Percentiles rank a stretch among this genome's conserved stretches.
These are phyloP conservation scores for Sherardia arvensis DNA, from an alignment of 257 asterid species.

Conservation along the genomic window DNA sequence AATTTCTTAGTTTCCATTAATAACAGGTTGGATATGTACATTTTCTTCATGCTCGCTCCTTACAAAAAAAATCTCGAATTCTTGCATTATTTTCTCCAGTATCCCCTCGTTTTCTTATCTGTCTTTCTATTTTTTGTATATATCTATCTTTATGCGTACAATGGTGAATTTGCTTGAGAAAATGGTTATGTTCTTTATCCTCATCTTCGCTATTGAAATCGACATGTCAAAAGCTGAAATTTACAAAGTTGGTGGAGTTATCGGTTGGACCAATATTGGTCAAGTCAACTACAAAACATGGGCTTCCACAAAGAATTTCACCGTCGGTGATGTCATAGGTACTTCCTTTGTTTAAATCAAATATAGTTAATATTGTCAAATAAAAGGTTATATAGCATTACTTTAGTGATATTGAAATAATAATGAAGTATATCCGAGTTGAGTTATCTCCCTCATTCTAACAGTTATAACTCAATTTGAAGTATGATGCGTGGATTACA, in stretches of 20 bases:
- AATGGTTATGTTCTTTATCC: neutral
- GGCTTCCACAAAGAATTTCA: conserved; percentile 37
- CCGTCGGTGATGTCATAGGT: conserved; percentile 40
- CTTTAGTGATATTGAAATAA: neutral
- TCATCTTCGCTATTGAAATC: conserved; percentile 1
- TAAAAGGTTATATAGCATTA: no score
- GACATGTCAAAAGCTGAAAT: conserved; percentile 7
- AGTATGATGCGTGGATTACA: no score
- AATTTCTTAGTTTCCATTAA: no score
- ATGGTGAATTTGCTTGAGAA: neutral
- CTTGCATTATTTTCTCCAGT: no score
- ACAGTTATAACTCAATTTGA: no score
- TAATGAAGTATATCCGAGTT: no score
- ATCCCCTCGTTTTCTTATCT: neutral
- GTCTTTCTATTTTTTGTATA: neutral
- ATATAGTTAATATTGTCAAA: neutral
- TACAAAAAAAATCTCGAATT: no score
- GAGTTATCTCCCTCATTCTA: no score
- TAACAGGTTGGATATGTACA: no score
- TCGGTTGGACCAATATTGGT: conserved; percentile 35
- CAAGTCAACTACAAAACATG: conserved; percentile 32
- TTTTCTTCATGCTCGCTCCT: no score
- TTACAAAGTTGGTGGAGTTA: conserved; percentile 37
- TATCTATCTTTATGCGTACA: no score
- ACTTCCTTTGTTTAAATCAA: neutral